Evolutionary conservation across 2,329 filamentous ascomycete genomes (phyloP), one percentile per base, ranked within the genome.

Genomic region (Clonostachys byssicola): DNA sequence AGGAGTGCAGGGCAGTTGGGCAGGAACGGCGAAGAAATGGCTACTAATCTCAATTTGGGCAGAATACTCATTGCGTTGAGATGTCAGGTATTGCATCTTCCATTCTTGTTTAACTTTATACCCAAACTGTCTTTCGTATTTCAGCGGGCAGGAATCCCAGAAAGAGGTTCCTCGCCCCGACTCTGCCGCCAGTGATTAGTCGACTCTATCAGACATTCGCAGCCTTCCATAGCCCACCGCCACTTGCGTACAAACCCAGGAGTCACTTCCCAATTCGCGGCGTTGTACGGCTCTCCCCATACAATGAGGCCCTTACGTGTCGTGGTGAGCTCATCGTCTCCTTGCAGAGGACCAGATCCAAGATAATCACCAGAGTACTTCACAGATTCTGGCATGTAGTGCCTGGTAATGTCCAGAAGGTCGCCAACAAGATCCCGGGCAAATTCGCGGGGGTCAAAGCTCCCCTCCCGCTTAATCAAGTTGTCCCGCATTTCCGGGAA

Each of bases 191-290:
- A 39, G 5, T 10, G 17, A n/a, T 39, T 39, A 18, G 14, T 39
- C 12, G 36, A 39, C 17, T n/a, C 36, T 2, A 39, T 39, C 18
- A 59, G 36, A 17, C 54, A 55, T 5, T 52, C 41, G 33, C 52
- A 59, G 3, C 54, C 56, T 13, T 51, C 49, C 13, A 56, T 47
- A 4, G 40, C 50, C 57, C 55, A 59, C 0, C 43, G 35, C 54
- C 57, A 58, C 33, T 56, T 56, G 5, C 12, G 34, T 12, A 59
- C 38, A 45, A 59, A 60, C 0, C 46, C 49, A 5, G 55, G 53
- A 4, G 54, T 60, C 8, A 50, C 51, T 44, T 60, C 57, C 57
- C 57, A 60, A 10, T 40, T 54, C 9, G 7, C 36, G 14, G 36
- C 14, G 36, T 39, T 18, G 3, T 39, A 18, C 12, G 36, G 36